phyloP scores from a whole-genome alignment of 2,329 filamentous ascomycete genomes.

The Fusarium ambrosium region DNA sequence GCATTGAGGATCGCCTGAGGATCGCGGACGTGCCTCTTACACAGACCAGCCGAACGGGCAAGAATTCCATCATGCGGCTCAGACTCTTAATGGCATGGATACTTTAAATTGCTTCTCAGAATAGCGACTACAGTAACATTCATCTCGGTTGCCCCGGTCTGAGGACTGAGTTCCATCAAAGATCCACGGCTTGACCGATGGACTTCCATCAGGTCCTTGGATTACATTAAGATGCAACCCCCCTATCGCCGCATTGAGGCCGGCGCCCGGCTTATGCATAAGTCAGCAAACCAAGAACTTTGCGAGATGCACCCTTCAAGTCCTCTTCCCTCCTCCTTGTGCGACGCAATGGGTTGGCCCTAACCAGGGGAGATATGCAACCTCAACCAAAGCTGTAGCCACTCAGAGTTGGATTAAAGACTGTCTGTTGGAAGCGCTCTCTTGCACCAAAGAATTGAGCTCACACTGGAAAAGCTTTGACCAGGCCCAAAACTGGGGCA shows the following conservation, averaged over 20 bases:
- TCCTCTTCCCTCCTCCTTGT: neutral
- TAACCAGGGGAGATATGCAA: neutral
- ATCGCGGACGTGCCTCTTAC: conserved; percentile 23
- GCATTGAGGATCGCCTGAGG: conserved; percentile 33
- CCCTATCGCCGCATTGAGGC: conserved; percentile 16
- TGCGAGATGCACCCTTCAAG: conserved; percentile 4
- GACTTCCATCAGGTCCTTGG: neutral
- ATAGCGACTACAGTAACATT: conserved; percentile 9
- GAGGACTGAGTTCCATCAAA: conserved; percentile 11
- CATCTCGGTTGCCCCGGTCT: conserved; percentile 27
- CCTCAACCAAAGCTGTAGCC: neutral
- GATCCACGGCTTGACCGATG: neutral
- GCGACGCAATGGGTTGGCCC: neutral
- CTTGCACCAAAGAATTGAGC: conserved; percentile 19
- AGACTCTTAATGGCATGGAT: neutral
- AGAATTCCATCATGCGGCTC: conserved; percentile 7
- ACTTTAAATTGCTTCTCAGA: conserved; percentile 13
- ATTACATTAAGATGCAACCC: conserved; percentile 15
- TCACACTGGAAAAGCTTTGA: conserved; percentile 20
- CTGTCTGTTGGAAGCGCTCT: neutral
- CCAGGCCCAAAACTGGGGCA: conserved; percentile 23
- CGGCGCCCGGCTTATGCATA: conserved; percentile 18
- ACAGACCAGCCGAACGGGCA: conserved; percentile 10
- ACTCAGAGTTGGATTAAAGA: conserved; percentile 4
- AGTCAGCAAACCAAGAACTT: conserved; percentile 6